A percentile compares a stretch with the other conserved stretches of the same genome.
These are phyloP conservation scores for Senna tora DNA, from an alignment of 306 rosid genomes.

Conservation along the genomic window DNA sequence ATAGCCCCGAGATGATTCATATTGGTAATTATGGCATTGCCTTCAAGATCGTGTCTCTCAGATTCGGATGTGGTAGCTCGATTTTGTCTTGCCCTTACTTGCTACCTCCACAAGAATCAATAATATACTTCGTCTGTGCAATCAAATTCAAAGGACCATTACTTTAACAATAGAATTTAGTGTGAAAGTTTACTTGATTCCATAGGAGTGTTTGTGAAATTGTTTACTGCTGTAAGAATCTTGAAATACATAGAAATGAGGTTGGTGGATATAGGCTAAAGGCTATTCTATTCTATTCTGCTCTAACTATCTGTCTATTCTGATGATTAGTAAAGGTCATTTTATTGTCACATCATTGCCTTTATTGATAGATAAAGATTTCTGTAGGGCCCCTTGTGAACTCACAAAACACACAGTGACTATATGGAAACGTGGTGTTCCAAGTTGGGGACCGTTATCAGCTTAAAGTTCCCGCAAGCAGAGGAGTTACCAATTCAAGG, in stretches of 20 bases:
- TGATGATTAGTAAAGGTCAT: background rate
- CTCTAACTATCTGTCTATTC: constrained; percentile 26
- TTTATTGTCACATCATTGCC: constrained; percentile 9
- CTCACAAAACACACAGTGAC: constrained; percentile 14
- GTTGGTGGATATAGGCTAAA: background rate
- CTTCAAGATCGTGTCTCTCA: background rate
- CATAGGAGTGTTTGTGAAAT: background rate
- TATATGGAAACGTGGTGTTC: background rate
- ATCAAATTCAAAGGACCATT: background rate
- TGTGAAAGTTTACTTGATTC: background rate
- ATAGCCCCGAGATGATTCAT: background rate
- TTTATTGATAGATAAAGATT: constrained; percentile 17
- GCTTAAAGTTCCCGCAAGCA: background rate
- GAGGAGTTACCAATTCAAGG: constrained; percentile 17
- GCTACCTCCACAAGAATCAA: background rate
- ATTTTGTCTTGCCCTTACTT: background rate
- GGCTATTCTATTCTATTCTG: constrained; percentile 4
- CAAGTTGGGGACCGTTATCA: constrained; percentile 23
- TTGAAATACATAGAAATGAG: background rate
- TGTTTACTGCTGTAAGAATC: background rate
- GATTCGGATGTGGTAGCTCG: too few relatives aligned
- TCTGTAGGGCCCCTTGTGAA: constrained; percentile 27
- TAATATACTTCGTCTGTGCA: background rate
- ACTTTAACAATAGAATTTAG: too few relatives aligned
- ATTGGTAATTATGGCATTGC: too few relatives aligned